Percentiles rank a stretch among this genome's conserved stretches.
Evolutionary conservation across 2,329 filamentous ascomycete genomes (phyloP).

Genomic region (Tolypocladium pustulatum): DNA sequence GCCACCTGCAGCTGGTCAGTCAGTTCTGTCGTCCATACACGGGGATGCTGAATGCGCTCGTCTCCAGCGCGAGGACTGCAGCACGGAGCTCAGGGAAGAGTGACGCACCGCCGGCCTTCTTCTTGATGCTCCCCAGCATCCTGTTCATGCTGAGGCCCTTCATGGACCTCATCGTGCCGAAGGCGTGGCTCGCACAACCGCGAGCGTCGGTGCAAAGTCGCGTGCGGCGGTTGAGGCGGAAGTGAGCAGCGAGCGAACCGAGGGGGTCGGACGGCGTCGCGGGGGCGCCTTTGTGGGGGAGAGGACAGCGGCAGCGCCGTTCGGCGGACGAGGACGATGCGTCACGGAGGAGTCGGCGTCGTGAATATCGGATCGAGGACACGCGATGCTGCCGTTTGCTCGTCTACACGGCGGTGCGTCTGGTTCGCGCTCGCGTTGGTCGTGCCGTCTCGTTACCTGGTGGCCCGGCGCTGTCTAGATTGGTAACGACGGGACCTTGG

Average conservation of each 20-base stretch:
- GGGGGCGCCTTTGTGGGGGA: not conserved
- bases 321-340: not conserved
- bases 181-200: not conserved
- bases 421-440: not conserved
- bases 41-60: not conserved
- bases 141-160: conserved; percentile 46
- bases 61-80: not conserved
- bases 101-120: conserved; percentile 25
- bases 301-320: not conserved
- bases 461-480: not conserved
- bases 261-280: not conserved
- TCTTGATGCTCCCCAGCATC: conserved; percentile 45
- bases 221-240: not conserved
- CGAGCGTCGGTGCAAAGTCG: not conserved
- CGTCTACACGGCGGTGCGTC: not conserved
- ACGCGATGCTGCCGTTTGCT: not conserved
- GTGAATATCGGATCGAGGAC: not conserved
- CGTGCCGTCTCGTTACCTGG: not conserved
- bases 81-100: not conserved
- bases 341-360: not conserved
- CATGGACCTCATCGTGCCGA: conserved; percentile 29
- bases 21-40: not conserved
- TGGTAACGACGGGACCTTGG: not conserved
- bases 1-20: conserved; percentile 1
- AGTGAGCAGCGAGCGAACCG: not conserved